Evolutionary conservation across 768 basidiomycete species (phyloP), one percentile per base, ranked within the genome.

Genomic region (Ramaria sp.): DNA sequence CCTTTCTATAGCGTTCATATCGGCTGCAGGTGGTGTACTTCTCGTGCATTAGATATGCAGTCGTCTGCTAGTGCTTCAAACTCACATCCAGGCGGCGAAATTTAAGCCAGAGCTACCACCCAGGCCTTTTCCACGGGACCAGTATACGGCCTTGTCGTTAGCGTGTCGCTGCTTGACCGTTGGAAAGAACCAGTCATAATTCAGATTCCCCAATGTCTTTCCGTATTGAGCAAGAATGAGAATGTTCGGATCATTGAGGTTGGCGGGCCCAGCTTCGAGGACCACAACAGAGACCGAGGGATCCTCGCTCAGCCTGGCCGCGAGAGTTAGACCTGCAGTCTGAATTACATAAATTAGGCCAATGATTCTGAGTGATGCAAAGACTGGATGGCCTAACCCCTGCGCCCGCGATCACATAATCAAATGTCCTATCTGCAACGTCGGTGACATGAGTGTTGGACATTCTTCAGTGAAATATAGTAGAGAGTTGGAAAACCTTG

Each of bases 91-190:
- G 15, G 34, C 46, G 41, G 67, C 64, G 59, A 75, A 74, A 59
- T 81, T 81, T 30, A 78, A 69, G 4, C 63, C 63, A 0, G 77
- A 78, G 54, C 67, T 73, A 2, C 79, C 78, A 3, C 79, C 69
- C 4, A 68, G 52, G 12, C 62, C 63, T 50, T 68, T 69, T 0
- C 67, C 68, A 39, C 67, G 62, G 41, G 33, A 12, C 33, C 51
- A 52, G 20, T 9, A 13, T n/a, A 34, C 7, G 11, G 2, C 34
- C 17, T 31, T 22, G 15, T 52, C 17, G n/a, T 34, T 20, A 11
- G 27, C 30, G 31, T n/a, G 17, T 7, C 27, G 34, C 31, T 33
- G 30, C 5, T 48, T 19, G 12, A 61, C 60, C 7, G 65, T 66
- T n/a, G 39, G 51, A 39, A 62, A 62, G 2, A 47, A 20, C 66